Evolutionary conservation across 2,329 filamentous ascomycete species (phyloP).

Genomic region (Massarina eburnea): DNA sequence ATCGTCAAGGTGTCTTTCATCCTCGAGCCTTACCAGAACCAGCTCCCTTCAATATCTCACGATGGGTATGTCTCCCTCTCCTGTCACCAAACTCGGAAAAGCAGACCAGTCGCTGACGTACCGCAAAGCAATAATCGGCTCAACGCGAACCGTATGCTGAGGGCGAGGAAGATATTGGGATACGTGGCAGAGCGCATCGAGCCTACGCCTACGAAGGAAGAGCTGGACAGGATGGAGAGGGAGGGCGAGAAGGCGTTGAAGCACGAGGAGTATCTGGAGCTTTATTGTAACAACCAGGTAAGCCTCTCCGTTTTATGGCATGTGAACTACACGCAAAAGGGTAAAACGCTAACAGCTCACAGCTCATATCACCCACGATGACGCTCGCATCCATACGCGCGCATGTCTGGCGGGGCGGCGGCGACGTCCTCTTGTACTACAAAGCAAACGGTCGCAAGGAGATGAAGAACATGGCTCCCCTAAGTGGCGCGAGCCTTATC

Average conservation of each 20-base stretch:
- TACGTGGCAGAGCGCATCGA: constrained; percentile 95
- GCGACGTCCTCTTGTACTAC: constrained; percentile 88
- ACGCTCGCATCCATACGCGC: constrained; percentile 90
- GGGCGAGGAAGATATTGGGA: constrained; percentile 88
- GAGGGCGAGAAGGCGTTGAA: constrained; percentile 50
- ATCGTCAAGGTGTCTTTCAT: constrained; percentile 95
- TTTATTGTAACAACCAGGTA: constrained; percentile 93
- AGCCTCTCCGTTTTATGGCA: constrained; percentile 31
- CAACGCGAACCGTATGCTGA: constrained; percentile 95
- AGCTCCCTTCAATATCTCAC: constrained; percentile 72
- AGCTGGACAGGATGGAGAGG: constrained; percentile 48
- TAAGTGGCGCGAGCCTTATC: not conserved
- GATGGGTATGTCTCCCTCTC: constrained; percentile 60
- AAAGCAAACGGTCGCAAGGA: constrained; percentile 85
- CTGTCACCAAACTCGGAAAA: constrained; percentile 9
- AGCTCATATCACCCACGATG: constrained; percentile 76
- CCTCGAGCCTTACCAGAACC: constrained; percentile 76
- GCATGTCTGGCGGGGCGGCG: constrained; percentile 93
- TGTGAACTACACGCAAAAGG: not conserved
- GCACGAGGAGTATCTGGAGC: constrained; percentile 90
- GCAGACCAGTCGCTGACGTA: constrained; percentile 25
- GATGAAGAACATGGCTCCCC: constrained; percentile 36
- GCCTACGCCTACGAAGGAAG: constrained; percentile 59
- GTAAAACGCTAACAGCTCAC: not conserved
- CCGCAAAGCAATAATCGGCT: constrained; percentile 73